phyloP scores from a whole-genome alignment of 116 monocot species.

The Dioscorea cayenensis region DNA sequence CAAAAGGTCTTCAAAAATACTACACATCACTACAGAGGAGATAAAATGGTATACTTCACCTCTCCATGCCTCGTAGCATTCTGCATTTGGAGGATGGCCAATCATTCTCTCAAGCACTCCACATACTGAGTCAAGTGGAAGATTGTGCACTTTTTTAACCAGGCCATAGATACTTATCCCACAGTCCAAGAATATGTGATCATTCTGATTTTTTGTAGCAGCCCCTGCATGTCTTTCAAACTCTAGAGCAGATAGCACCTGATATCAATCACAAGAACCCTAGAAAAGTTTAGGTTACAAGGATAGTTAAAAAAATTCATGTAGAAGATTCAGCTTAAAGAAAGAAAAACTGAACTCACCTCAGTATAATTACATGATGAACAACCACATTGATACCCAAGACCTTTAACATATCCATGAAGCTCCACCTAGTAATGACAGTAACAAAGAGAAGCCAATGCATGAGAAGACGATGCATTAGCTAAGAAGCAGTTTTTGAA shows the following conservation, averaged over 20 bases:
- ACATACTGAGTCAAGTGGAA: conserved; percentile 15
- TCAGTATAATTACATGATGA: conserved; percentile 24
- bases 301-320: too few relatives aligned
- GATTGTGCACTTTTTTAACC: conserved; percentile 16
- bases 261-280: neutral
- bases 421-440: conserved; percentile 14
- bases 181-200: conserved; percentile 43
- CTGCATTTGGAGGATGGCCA: conserved; percentile 16
- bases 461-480: too few relatives aligned
- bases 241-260: conserved; percentile 42
- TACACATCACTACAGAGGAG: neutral
- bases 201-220: conserved; percentile 42
- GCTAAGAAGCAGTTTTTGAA: too few relatives aligned
- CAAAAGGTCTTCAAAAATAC: neutral
- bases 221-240: conserved; percentile 56
- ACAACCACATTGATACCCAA: conserved; percentile 35
- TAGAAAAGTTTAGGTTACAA: too few relatives aligned
- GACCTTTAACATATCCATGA: conserved; percentile 23
- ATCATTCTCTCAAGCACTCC: conserved; percentile 21
- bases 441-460: too few relatives aligned
- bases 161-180: conserved; percentile 35
- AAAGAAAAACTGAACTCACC: conserved; percentile 7
- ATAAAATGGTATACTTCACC: conserved; percentile 11
- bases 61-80: conserved; percentile 25
- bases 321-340: too few relatives aligned